phyloP scores from a whole-genome alignment of 352 stramenopile genomes.

The Pseudoperonospora humuli region DNA sequence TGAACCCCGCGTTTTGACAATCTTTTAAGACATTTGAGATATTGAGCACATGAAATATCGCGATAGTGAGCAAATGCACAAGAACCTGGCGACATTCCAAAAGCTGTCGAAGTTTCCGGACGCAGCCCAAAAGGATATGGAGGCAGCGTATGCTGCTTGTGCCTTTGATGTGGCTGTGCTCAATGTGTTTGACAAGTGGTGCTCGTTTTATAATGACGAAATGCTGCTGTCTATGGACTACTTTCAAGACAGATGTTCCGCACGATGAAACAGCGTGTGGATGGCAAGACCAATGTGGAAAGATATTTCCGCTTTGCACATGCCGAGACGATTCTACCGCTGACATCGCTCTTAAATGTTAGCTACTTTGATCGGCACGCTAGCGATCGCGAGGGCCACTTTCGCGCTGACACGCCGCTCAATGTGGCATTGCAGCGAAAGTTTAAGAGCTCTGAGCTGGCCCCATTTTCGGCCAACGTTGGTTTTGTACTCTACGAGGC shows the following conservation, averaged over 20 bases:
- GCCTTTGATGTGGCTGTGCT: slow-evolving; percentile 70
- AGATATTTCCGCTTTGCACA: slow-evolving; percentile 82
- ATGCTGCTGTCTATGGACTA: slow-evolving; percentile 79
- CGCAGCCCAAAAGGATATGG: slow-evolving; percentile 48
- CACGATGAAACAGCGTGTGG: slow-evolving; percentile 39
- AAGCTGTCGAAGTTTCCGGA: slow-evolving; percentile 10
- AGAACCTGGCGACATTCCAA: slow-evolving; percentile 46
- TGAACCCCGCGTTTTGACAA: too few relatives aligned
- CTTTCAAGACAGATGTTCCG: slow-evolving; percentile 67
- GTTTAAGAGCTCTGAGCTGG: slow-evolving; percentile 51
- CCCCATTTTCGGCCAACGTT: slow-evolving; percentile 77
- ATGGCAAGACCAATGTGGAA: slow-evolving; percentile 30
- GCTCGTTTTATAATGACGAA: slow-evolving; percentile 50
- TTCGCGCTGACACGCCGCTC: slow-evolving; percentile 48
- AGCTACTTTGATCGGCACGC: slow-evolving; percentile 57
- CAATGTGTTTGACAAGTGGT: slow-evolving; percentile 49
- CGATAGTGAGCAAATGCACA: slow-evolving; percentile 38
- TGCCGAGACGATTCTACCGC: slow-evolving; percentile 72
- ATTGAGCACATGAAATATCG: slow-evolving; percentile 51
- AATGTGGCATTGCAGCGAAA: slow-evolving; percentile 34
- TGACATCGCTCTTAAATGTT: slow-evolving; percentile 65
- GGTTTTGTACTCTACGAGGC: slow-evolving; percentile 68
- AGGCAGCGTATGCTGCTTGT: slow-evolving; percentile 70
- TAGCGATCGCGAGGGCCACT: slow-evolving; percentile 51
- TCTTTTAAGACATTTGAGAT: slow-evolving; percentile 43